phyloP scores from a whole-genome alignment of 2,329 filamentous ascomycete genomes.

The Penicillium olsonii region DNA sequence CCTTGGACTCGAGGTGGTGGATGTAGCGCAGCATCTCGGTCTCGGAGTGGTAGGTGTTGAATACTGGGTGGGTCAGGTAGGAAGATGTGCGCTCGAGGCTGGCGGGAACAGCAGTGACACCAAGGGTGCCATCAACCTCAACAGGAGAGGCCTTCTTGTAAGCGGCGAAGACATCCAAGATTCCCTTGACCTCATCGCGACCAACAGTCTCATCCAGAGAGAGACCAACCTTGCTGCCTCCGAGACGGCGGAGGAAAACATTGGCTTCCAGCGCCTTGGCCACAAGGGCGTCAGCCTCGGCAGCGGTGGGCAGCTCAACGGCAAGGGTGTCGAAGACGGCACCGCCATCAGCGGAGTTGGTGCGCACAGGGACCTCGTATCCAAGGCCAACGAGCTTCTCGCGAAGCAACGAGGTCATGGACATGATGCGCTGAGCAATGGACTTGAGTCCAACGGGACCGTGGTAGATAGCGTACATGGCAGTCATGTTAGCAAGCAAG shows the following conservation, averaged over 20 bases:
- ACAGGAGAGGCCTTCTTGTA: constrained; percentile 39
- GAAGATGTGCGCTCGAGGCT: constrained; percentile 68
- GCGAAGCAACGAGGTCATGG: constrained; percentile 70
- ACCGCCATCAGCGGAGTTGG: constrained; percentile 55
- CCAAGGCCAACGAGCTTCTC: constrained; percentile 64
- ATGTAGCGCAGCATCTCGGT: constrained; percentile 94
- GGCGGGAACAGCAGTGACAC: constrained; percentile 47
- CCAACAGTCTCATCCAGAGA: constrained; percentile 76
- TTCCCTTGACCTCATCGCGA: constrained; percentile 56
- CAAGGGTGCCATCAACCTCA: constrained; percentile 37
- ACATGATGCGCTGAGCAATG: constrained; percentile 77
- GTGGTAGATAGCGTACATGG: constrained; percentile 92
- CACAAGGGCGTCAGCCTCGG: constrained; percentile 55
- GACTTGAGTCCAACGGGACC: constrained; percentile 78
- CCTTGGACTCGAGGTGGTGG: constrained; percentile 88
- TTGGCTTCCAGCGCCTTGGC: constrained; percentile 52
- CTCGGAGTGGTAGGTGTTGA: constrained; percentile 93
- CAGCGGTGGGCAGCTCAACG: constrained; percentile 57
- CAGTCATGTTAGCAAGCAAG: constrained; percentile 90
- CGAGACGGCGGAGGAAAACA: constrained; percentile 66
- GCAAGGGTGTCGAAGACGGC: constrained; percentile 80
- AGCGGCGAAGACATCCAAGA: constrained; percentile 58
- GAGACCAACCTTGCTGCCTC: constrained; percentile 65
- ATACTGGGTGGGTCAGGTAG: constrained; percentile 87
- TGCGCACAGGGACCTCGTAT: constrained; percentile 62